Base-by-base conservation (phyloP, 352 stramenopile genomes). In the Stramenopiles sp. region DNA sequence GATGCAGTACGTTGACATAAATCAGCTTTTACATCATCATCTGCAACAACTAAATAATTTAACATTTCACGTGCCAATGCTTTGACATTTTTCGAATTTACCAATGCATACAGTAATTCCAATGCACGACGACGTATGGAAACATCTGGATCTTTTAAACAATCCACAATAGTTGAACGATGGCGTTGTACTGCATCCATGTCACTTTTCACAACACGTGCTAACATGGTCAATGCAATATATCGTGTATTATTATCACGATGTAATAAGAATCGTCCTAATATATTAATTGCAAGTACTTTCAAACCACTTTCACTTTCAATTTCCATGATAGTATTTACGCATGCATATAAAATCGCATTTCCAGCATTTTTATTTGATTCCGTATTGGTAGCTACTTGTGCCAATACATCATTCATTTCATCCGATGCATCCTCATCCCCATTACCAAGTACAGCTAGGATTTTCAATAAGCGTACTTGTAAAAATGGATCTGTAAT, bases 1-100 rank as follows among this genome's bases (percentile, higher is more conserved):
- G 98, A 98, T 74, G 95, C 95, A 76, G 97, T 97, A 84, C 98
- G 98, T n/a, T 98, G 87, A 69, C 98, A 94, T 84, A 98, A 98
- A 81, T 96, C 91, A 65, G 94, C 90, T 27, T 89, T 84, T 82
- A 99, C 98, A 0, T 86, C 88, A 13, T 91, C 90, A 78, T 98
- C 94, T 0, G 93, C 93, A 30, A 95, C 84, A 4, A 90, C 87
- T 78, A 98, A 84, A 84, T 98, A 96, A 74, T 91, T 93, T 38
- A 98, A 89, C 30, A 99, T 87, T 79, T 98, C 94, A 78, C 94
- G 92, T 1, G 98, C 95, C 80, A 99, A 97, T 76, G 0, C 38
- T 74, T 95, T 88, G 0, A 94, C 95, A 84, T 98, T 98, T 33
- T 93, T 90, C 1, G 88, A 85, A 84, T 98, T 93, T 84, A 93